Evolutionary conservation across 257 asterid species (phyloP).

Genomic region (Solanum lycopersicoides): DNA sequence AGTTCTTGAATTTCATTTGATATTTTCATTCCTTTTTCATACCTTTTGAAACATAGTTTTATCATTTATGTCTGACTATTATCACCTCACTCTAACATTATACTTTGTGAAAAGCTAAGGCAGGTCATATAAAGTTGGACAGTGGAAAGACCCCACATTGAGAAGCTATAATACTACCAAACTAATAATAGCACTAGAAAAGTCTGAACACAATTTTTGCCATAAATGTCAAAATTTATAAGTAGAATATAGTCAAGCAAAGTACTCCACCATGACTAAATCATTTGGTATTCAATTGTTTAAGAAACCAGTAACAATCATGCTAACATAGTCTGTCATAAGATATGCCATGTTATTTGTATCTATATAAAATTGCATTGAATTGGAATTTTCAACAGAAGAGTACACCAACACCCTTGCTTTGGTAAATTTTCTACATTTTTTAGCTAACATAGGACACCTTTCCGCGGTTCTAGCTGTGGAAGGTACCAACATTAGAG

Average conservation of each 20-base stretch:
- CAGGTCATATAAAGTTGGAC: neutral
- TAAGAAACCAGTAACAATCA: neutral
- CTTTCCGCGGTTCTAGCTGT: neutral
- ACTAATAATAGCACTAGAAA: neutral
- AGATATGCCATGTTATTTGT: neutral
- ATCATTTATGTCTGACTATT: neutral
- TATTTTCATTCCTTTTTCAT: neutral
- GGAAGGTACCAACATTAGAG: neutral
- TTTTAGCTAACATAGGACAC: neutral
- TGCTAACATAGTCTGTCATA: neutral
- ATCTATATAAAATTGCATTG: too few relatives aligned
- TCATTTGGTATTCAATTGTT: neutral
- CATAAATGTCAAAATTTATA: neutral
- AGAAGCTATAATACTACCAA: neutral
- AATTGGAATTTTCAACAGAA: neutral
- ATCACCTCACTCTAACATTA: neutral
- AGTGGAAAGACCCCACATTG: neutral
- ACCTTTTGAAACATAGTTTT: neutral
- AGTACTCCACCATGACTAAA: neutral
- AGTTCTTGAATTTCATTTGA: neutral
- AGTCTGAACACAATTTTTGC: neutral
- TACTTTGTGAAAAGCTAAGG: neutral
- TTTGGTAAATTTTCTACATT: neutral
- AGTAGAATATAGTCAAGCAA: neutral
- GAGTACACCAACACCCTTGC: neutral